Conservation (phyloP, 1,284 basidiomycete genomes). For the Trametes sp. region DNA sequence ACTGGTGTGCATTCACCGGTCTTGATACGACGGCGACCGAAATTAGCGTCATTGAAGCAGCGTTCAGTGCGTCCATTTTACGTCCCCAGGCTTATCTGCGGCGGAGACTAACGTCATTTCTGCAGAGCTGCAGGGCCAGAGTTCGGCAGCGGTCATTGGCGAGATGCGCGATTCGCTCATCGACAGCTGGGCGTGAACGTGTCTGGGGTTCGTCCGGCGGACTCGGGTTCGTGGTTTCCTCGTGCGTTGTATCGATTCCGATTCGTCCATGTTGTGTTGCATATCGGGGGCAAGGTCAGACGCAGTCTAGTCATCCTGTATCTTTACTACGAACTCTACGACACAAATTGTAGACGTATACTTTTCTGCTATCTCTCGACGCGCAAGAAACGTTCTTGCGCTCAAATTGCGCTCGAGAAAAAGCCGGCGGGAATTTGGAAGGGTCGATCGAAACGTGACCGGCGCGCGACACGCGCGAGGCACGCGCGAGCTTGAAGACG, state of each 20-base stretch:
- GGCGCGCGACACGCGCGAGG: slow-evolving; percentile 23
- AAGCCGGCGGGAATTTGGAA: background rate
- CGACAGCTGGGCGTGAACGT: slow-evolving; percentile 87
- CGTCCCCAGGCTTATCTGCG: slow-evolving; percentile 14
- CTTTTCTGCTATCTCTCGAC: background rate
- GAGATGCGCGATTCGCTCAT: slow-evolving; percentile 95
- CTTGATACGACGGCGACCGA: slow-evolving; percentile 98
- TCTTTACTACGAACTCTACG: slow-evolving; percentile 21
- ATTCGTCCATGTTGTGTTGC: slow-evolving; percentile 25
- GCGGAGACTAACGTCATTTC: slow-evolving; percentile 18
- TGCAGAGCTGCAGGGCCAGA: slow-evolving; percentile 89
- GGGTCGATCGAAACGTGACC: slow-evolving; percentile 16
- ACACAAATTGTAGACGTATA: slow-evolving; percentile 21
- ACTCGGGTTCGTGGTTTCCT: slow-evolving; percentile 9
- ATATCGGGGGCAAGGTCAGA: slow-evolving; percentile 20
- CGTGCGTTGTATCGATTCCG: slow-evolving; percentile 26
- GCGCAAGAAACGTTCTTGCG: background rate
- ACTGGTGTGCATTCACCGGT: slow-evolving; percentile 98
- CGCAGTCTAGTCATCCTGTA: slow-evolving; percentile 27
- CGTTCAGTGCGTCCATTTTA: slow-evolving; percentile 80
- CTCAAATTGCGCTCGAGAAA: slow-evolving; percentile 1
- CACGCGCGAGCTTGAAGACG: slow-evolving; percentile 19
- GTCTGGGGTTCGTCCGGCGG: slow-evolving; percentile 9
- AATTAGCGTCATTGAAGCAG: slow-evolving; percentile 96
- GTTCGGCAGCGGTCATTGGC: slow-evolving; percentile 85